These are phyloP conservation scores for Dryas integrifolia DNA, from an alignment of 331 rosid species.

Conservation along the genomic window DNA sequence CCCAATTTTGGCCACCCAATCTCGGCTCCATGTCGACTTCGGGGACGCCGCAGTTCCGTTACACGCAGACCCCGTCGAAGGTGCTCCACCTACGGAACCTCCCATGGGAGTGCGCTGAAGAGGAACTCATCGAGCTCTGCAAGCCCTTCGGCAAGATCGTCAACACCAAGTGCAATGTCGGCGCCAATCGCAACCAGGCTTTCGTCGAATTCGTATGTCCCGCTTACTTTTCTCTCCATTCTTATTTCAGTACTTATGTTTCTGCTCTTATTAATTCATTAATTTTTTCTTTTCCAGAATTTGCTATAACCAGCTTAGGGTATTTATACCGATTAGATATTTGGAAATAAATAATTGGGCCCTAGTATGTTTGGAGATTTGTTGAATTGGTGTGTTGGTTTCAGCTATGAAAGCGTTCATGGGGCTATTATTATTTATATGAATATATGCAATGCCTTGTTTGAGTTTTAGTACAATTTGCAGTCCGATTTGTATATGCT, in stretches of 20 bases:
- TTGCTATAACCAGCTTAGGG: not conserved
- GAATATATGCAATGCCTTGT: not conserved
- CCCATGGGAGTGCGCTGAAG: slow-evolving; percentile 69
- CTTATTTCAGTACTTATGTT: not conserved
- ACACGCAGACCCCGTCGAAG: slow-evolving; percentile 89
- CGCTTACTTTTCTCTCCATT: slow-evolving; percentile 5
- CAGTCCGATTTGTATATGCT: no score
- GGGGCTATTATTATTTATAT: no score
- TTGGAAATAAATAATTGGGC: not conserved
- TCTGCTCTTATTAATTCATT: not conserved
- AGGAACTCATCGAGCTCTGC: slow-evolving; percentile 65
- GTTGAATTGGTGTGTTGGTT: not conserved
- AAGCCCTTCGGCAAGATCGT: slow-evolving; percentile 86
- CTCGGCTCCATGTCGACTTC: slow-evolving; percentile 62
- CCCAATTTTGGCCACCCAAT: not conserved
- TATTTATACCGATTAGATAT: not conserved
- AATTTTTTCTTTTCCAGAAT: not conserved
- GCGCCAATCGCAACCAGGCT: slow-evolving; percentile 93
- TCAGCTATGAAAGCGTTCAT: no score
- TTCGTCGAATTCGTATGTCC: slow-evolving; percentile 75
- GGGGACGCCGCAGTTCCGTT: slow-evolving; percentile 72
- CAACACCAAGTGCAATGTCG: slow-evolving; percentile 93
- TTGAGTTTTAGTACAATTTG: not conserved
- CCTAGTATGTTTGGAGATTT: not conserved
- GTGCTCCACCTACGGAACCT: slow-evolving; percentile 80